These are phyloP conservation scores for Capsicum pubescens DNA, from an alignment of 257 asterid genomes.

Conservation along the genomic window DNA sequence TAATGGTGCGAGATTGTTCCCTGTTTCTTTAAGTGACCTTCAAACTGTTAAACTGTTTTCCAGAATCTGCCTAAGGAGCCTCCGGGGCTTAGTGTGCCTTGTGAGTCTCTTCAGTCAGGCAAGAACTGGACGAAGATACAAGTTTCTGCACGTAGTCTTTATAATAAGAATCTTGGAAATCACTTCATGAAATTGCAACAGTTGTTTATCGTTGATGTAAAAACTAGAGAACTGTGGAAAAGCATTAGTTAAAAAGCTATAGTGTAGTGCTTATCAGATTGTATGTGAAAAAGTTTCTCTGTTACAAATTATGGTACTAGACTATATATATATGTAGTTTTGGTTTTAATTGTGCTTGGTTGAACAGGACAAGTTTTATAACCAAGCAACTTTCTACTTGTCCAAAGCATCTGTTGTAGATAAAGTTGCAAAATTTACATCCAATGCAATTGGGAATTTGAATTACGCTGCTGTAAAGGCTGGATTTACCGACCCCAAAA, in stretches of 20 bases:
- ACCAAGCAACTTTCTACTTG: constrained; percentile 53
- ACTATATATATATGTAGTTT: not conserved
- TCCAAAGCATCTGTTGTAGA: constrained; percentile 54
- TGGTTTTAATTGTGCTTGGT: not conserved
- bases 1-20: not conserved
- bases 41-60: not conserved
- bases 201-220: not conserved
- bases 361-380: constrained; percentile 66
- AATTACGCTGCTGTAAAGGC: constrained; percentile 48
- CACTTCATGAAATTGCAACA: not conserved
- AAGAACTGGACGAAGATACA: not conserved
- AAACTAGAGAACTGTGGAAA: not conserved
- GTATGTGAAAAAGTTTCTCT: not conserved
- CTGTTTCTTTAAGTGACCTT: not conserved
- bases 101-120: not conserved
- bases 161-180: not conserved
- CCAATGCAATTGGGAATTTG: constrained; percentile 51
- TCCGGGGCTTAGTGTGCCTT: too few species aligned
- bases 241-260: not conserved
- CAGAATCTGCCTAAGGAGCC: too few species aligned
- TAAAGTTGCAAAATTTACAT: constrained; percentile 44
- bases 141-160: not conserved
- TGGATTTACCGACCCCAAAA: constrained; percentile 60
- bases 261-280: not conserved
- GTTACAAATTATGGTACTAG: not conserved